These are phyloP conservation scores for Mortierella hygrophila DNA, from an alignment of 192 early-diverging fungal genomes.

Conservation along the genomic window DNA sequence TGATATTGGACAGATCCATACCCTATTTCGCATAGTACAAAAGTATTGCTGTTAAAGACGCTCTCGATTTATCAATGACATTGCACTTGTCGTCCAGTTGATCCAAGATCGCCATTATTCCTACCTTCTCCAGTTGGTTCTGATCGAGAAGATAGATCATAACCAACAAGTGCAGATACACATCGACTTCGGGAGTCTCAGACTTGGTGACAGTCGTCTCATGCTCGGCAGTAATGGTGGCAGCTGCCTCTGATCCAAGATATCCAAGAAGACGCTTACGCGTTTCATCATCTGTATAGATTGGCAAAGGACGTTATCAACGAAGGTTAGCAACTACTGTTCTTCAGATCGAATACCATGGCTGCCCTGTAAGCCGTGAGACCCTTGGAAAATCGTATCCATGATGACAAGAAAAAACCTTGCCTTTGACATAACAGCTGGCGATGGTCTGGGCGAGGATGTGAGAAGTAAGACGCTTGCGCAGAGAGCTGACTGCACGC, in stretches of 20 bases:
- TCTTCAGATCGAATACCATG: conserved; percentile 31
- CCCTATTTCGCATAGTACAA: conserved; percentile 63
- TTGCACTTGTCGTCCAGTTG: neutral
- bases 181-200: conserved; percentile 81
- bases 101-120: neutral
- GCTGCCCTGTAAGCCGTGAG: neutral
- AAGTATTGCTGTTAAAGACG: neutral
- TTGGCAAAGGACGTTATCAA: conserved; percentile 12
- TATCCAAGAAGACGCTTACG: conserved; percentile 44
- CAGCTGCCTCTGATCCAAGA: conserved; percentile 59
- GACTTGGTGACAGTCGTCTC: conserved; percentile 37
- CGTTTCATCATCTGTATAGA: conserved; percentile 38
- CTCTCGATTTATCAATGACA: neutral
- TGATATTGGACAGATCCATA: conserved; percentile 71
- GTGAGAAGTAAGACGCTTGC: conserved; percentile 79
- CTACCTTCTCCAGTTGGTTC: conserved; percentile 76
- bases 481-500: conserved; percentile 82
- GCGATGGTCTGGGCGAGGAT: conserved; percentile 73
- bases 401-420: neutral
- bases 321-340: conserved; percentile 12
- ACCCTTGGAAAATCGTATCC: neutral
- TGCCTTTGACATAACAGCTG: conserved; percentile 65
- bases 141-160: conserved; percentile 88
- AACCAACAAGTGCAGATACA: conserved; percentile 86
- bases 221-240: conserved; percentile 62